Evolutionary conservation across 768 basidiomycete genomes (phyloP).

Genomic region (Lactarius deliciosus): DNA sequence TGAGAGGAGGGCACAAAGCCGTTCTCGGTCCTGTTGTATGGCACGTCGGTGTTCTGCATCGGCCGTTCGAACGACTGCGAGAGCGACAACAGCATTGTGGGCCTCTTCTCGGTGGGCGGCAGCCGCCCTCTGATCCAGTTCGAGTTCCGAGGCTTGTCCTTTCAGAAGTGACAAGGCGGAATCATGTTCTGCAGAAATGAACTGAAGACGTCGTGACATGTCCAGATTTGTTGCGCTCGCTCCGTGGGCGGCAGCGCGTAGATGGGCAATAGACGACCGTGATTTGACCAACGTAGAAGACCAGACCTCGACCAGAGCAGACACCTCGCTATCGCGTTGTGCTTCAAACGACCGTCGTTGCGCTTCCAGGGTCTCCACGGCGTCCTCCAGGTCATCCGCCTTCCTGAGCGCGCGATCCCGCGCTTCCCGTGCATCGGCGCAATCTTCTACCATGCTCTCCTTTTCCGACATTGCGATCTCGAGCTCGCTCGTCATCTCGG

Average conservation of each 20-base stretch:
- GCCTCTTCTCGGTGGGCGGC: slow-evolving; percentile 11
- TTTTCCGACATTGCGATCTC: slow-evolving; percentile 66
- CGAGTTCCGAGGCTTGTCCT: slow-evolving; percentile 12
- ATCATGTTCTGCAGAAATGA: slow-evolving; percentile 3
- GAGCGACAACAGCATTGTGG: slow-evolving; percentile 15
- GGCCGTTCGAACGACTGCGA: slow-evolving; percentile 18
- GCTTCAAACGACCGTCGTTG: slow-evolving; percentile 32
- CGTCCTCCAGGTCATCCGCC: slow-evolving; percentile 62
- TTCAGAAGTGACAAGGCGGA: slow-evolving; percentile 5
- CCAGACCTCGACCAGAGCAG: slow-evolving; percentile 32
- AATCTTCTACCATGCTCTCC: slow-evolving; percentile 82
- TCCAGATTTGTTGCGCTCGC: slow-evolving; percentile 2
- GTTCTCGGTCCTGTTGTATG: slow-evolving; percentile 14
- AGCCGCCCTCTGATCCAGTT: background rate
- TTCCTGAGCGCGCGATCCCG: slow-evolving; percentile 60
- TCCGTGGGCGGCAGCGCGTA: slow-evolving; percentile 4
- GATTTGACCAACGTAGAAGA: slow-evolving; percentile 24
- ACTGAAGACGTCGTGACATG: slow-evolving; percentile 6
- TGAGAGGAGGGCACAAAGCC: slow-evolving; percentile 23
- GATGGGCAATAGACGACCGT: slow-evolving; percentile 3
- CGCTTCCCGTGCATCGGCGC: slow-evolving; percentile 71
- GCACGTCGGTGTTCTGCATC: slow-evolving; percentile 2
- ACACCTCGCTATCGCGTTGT: slow-evolving; percentile 32
- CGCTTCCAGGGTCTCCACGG: slow-evolving; percentile 48
- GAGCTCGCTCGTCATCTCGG: slow-evolving; percentile 67